A percentile compares a stretch with the other conserved stretches of the same genome.
phyloP scores from a whole-genome alignment of 83 land plant genomes.

The Diphasiastrum complanatum region DNA sequence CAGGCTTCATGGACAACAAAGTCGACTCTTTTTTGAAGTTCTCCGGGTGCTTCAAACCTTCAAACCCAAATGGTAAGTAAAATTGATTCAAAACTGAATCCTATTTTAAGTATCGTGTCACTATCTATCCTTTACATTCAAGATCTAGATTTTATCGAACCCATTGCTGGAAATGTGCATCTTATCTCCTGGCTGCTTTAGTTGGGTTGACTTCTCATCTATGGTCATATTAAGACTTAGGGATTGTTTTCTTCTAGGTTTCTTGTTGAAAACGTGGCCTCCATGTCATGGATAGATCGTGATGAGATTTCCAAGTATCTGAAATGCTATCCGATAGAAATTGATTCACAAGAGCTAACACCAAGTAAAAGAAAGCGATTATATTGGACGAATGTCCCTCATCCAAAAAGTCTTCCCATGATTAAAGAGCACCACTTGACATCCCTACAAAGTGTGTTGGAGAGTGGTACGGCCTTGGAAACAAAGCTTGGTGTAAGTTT shows the following conservation, averaged over 20 bases:
- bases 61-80: background rate
- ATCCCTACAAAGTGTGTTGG: background rate
- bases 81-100: too few species aligned
- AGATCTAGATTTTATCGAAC: too few species aligned
- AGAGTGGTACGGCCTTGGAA: constrained; percentile 2
- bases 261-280: constrained; percentile 9
- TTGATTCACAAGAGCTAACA: constrained; percentile 6
- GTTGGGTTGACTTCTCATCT: too few species aligned
- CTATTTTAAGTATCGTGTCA: too few species aligned
- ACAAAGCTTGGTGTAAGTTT: too few species aligned
- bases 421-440: background rate
- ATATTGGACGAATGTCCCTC: constrained; percentile 12
- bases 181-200: too few species aligned
- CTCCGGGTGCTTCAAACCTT: background rate
- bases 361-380: constrained; percentile 6
- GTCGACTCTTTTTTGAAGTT: background rate
- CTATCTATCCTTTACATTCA: too few species aligned
- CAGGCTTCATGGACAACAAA: background rate
- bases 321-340: constrained; percentile 5
- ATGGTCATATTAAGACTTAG: too few species aligned
- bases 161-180: background rate
- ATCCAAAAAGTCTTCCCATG: background rate
- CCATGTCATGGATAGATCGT: constrained; percentile 13
- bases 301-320: constrained; percentile 12
- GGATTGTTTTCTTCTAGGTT: too few species aligned